These are phyloP conservation scores for Hypoxylon sp. DNA, from an alignment of 2,329 filamentous ascomycete species.

Conservation along the genomic window DNA sequence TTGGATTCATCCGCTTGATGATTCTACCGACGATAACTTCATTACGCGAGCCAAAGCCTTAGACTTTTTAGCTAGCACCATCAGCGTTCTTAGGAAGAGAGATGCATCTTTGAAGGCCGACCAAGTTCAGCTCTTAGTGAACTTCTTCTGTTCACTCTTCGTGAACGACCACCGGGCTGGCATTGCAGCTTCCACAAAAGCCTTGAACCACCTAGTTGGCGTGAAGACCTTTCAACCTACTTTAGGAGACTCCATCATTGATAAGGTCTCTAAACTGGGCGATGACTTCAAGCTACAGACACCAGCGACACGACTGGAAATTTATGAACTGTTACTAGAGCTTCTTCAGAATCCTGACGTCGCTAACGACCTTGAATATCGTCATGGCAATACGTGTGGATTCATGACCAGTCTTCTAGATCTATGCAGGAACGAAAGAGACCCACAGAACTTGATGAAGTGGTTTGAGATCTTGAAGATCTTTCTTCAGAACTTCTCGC, in stretches of 20 bases:
- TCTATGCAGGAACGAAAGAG: slow-evolving; percentile 69
- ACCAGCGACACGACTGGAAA: slow-evolving; percentile 65
- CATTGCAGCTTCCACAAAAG: slow-evolving; percentile 68
- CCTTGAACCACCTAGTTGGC: slow-evolving; percentile 63
- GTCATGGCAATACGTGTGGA: slow-evolving; percentile 60
- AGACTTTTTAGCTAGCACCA: slow-evolving; percentile 69
- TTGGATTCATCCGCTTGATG: slow-evolving; percentile 65
- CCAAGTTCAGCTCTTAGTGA: slow-evolving; percentile 66
- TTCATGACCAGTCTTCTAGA: slow-evolving; percentile 67
- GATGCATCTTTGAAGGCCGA: slow-evolving; percentile 61
- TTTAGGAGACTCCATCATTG: slow-evolving; percentile 65
- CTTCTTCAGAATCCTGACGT: slow-evolving; percentile 63
- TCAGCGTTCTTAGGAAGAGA: slow-evolving; percentile 64
- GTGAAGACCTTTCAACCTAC: slow-evolving; percentile 68
- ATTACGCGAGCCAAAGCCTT: slow-evolving; percentile 70
- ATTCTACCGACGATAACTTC: slow-evolving; percentile 61
- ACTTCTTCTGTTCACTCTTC: slow-evolving; percentile 72
- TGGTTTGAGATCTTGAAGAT: slow-evolving; percentile 69
- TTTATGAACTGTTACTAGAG: slow-evolving; percentile 65
- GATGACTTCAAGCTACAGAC: slow-evolving; percentile 71
- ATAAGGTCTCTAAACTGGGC: slow-evolving; percentile 65
- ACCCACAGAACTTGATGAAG: slow-evolving; percentile 69
- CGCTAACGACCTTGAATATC: slow-evolving; percentile 61
- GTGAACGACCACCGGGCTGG: slow-evolving; percentile 73
- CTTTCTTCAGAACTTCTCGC: slow-evolving; percentile 63